Base-by-base conservation (phyloP, 2,329 filamentous ascomycete genomes). In the Didymella arachidicola region DNA sequence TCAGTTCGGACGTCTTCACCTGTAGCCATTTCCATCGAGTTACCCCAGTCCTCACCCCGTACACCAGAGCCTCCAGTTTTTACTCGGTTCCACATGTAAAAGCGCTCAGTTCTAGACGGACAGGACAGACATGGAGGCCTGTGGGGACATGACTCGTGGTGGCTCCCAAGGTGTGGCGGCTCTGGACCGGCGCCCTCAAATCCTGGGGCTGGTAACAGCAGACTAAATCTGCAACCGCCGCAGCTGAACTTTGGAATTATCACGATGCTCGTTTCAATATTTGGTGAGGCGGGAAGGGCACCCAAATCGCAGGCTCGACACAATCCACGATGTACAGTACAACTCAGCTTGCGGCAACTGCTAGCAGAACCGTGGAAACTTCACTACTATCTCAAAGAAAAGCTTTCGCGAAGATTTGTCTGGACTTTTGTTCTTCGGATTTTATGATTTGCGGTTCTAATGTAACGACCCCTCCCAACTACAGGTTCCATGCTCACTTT, bases 91-190 rank as follows among this genome's bases (percentile, higher is more conserved):
- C 42, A 27, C 19, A 5, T 42, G 12, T 11, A 26, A 46, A 46
- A 18, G 39, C 19, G 32, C 38, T 44, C 27, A n/a, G 41, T 4
- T 38, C 11, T 43, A 29, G 32, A 30, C 34, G 27, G 5, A 43
- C 6, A 12, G 3, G 2, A 22, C 36, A 19, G 4, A 18, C 11
- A 32, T 16, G 39, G 19, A 45, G 48, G 26, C 10, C 11, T 27
- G 44, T 58, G 26, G 18, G 43, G 27, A 30, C 29, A 58, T 26
- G n/a, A 30, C 29, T 32, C 36, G 25, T 27, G 2, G 36, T 42
- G 48, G 55, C 55, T 46, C 19, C 16, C 16, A 41, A 36, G 16
- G 27, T 45, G 46, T 59, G 56, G 56, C 56, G 39, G 44, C 26
- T 46, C 55, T 51, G 49, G 55, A 53, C 49, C 49, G 16, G 47